Conservation (phyloP, 2,329 filamentous ascomycete genomes). For the Calonectria ilicicola region DNA sequence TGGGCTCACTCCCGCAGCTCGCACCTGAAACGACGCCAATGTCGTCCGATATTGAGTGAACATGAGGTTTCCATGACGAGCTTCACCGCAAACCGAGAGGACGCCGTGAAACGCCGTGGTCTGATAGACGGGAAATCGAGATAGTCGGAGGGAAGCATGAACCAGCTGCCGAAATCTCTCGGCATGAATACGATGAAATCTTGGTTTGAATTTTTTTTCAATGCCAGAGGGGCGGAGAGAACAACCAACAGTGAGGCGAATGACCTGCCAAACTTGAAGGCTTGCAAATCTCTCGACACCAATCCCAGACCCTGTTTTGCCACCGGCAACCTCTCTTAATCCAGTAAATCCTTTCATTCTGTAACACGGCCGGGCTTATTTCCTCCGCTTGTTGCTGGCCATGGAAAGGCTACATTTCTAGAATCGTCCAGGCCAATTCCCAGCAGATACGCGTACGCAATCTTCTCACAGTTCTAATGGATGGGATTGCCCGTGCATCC, state of each 20-base stretch:
- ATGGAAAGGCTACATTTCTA: not conserved
- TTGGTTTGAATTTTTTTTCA: not conserved
- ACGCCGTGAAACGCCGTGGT: constrained; percentile 7
- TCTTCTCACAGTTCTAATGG: not conserved
- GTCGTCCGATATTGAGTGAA: constrained; percentile 16
- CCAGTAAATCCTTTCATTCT: not conserved
- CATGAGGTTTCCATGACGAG: not conserved
- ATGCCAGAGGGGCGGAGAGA: no score
- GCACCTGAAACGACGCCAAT: constrained; percentile 22
- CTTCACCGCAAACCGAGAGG: not conserved
- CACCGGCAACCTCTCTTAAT: not conserved
- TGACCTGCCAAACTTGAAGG: no score
- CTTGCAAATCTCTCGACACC: not conserved
- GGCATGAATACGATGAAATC: not conserved
- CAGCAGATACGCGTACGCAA: not conserved
- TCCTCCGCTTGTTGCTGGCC: constrained; percentile 6
- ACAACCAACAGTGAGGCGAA: not conserved
- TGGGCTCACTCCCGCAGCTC: not conserved
- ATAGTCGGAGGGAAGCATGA: not conserved
- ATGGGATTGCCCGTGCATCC: not conserved
- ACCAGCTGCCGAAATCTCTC: not conserved
- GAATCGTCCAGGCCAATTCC: not conserved
- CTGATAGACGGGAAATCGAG: not conserved
- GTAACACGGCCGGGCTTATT: constrained; percentile 8
- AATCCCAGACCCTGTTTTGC: not conserved